Base-by-base conservation (phyloP, 352 stramenopile genomes). In the Pythium sp. region DNA sequence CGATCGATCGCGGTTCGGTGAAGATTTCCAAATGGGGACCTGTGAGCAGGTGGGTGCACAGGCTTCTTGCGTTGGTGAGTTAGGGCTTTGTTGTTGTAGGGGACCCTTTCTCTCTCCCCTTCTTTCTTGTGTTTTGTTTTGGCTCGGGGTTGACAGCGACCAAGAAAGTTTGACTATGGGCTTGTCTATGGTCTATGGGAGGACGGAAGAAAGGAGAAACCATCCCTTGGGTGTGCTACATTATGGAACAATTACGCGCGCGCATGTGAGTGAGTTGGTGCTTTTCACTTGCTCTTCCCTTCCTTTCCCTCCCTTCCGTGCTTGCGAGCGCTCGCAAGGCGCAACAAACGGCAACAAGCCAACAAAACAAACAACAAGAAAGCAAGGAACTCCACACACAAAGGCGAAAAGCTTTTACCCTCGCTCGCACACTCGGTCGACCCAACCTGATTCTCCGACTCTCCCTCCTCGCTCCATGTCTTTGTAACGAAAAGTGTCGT, bases 1-100 rank as follows among this genome's bases (percentile, higher is more conserved):
- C 57, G 47, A 32, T 32, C 30, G 30, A 32, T 32, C 20, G 57
- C 58, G 62, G 62, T 68, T 68, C 62, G 62, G 62, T 68, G 62
- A 68, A 68, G 54, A 68, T 62, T 68, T 61, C n/a, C 62, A 62
- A 68, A 68, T 62, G 47, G 61, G 47, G n/a, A 41, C 36, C 11
- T 15, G 36, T 43, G 36, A 2, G 36, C 34, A 38, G 34, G 43
- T 51, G 43, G 43, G 43, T 51, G 43, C 43, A 18, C 41, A 49
- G 41, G 41, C 41, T 49, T 18, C 41, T 49, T 49, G 12, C 38
- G 22, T 32, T 36, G 51, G 6, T 12, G 24, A 11, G 24, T 58
- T 58, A 30, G 49, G 49, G 49, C 18, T 36, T 24, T 24, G 6
- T 30, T 34, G n/a, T 18, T 56, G 49, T 32, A 3, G 2, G 18